phyloP scores from a whole-genome alignment of 129 eudicot genomes.

The Glebionis coronaria region DNA sequence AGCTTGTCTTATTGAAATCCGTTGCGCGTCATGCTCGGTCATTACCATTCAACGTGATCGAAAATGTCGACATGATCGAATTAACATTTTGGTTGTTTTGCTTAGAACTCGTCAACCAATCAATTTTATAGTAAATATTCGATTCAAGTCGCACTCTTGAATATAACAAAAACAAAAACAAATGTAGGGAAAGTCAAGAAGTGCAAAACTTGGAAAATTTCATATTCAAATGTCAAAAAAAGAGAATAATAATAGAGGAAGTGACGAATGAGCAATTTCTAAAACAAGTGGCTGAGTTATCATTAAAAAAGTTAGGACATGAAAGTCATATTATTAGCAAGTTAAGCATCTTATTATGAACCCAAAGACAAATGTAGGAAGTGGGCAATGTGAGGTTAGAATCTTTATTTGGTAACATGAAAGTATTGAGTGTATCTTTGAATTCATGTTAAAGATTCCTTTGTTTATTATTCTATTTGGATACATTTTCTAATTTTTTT shows the following conservation, averaged over 20 bases:
- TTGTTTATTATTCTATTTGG: background rate
- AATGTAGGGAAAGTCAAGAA: constrained; percentile 6
- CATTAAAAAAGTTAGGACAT: constrained; percentile 8
- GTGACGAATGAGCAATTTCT: constrained; percentile 14
- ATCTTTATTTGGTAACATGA: constrained; percentile 28
- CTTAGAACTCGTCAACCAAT: background rate
- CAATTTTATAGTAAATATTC: background rate
- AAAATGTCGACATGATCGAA: background rate
- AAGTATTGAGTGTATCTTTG: constrained; percentile 28
- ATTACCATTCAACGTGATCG: background rate
- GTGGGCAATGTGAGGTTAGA: constrained; percentile 32
- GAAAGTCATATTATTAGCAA: constrained; percentile 21
- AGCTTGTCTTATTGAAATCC: constrained; percentile 4
- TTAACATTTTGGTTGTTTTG: constrained; percentile 11
- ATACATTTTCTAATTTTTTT: background rate
- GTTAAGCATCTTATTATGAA: constrained; percentile 24
- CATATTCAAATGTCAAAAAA: constrained; percentile 2
- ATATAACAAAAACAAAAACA: constrained; percentile 4
- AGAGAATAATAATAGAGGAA: background rate
- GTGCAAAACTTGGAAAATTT: constrained; percentile 4
- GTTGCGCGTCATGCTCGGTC: constrained; percentile 1
- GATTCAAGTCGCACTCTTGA: background rate
- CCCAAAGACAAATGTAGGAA: constrained; percentile 21
- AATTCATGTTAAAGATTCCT: constrained; percentile 32
- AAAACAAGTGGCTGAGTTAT: constrained; percentile 21